phyloP scores from a whole-genome alignment of 768 basidiomycete species.

The Sutorius australiensis region DNA sequence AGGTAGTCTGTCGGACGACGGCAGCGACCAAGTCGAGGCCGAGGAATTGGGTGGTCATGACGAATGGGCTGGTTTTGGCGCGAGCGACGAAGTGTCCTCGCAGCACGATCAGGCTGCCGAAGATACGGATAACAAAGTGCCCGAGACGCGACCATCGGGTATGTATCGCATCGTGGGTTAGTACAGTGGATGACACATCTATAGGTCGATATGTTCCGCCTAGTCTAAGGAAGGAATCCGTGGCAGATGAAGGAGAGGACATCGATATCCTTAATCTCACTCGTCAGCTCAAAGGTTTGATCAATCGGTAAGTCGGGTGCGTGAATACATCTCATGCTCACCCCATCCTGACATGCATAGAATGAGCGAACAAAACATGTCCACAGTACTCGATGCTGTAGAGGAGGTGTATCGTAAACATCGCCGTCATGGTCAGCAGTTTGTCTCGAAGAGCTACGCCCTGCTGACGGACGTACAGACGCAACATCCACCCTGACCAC shows the following conservation, averaged over 20 bases:
- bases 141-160: constrained; percentile 9
- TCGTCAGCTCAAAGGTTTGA: constrained; percentile 77
- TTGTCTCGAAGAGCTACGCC: background rate
- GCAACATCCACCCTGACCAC: constrained; percentile 75
- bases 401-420: constrained; percentile 76
- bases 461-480: constrained; percentile 44
- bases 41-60: constrained; percentile 25
- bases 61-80: constrained; percentile 39
- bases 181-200: background rate
- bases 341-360: constrained; percentile 36
- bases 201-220: constrained; percentile 76
- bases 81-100: background rate
- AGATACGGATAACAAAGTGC: background rate
- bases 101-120: background rate
- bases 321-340: background rate
- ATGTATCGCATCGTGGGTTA: constrained; percentile 4
- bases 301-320: constrained; percentile 63
- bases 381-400: constrained; percentile 64
- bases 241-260: constrained; percentile 36
- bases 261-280: constrained; percentile 52
- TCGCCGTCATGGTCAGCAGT: constrained; percentile 65
- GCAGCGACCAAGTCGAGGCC: constrained; percentile 8
- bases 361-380: constrained; percentile 88
- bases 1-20: background rate
- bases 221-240: constrained; percentile 56